Percentiles rank a stretch among this genome's conserved stretches.
These are phyloP conservation scores for Coniochaeta sp. DNA, from an alignment of 2,329 filamentous ascomycete genomes.

Conservation along the genomic window DNA sequence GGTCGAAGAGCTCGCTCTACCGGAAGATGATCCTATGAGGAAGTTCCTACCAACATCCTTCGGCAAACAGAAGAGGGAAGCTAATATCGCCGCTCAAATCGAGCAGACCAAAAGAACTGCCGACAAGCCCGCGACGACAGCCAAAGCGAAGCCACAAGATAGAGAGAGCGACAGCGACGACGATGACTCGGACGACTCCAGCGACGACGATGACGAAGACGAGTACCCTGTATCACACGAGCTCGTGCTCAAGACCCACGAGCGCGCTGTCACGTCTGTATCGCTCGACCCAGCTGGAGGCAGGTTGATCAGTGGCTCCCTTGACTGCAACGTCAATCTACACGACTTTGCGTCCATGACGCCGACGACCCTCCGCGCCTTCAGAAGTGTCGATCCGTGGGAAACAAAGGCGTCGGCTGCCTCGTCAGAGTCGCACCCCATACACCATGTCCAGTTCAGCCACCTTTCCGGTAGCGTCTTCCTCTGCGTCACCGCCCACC, in stretches of 20 bases:
- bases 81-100: constrained; percentile 74
- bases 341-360: constrained; percentile 97
- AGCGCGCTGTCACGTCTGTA: constrained; percentile 75
- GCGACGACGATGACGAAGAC: constrained; percentile 70
- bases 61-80: constrained; percentile 68
- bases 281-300: constrained; percentile 80
- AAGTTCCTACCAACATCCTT: constrained; percentile 77
- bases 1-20: constrained; percentile 46
- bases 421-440: constrained; percentile 74
- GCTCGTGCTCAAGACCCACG: constrained; percentile 85
- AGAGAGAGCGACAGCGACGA: constrained; percentile 36
- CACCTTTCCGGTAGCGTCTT: constrained; percentile 72
- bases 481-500: constrained; percentile 79
- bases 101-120: constrained; percentile 63
- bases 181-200: constrained; percentile 44
- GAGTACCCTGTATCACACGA: constrained; percentile 92
- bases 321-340: constrained; percentile 84
- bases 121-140: constrained; percentile 24
- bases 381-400: constrained; percentile 85
- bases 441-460: constrained; percentile 84
- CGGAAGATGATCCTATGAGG: constrained; percentile 62
- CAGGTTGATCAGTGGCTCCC: constrained; percentile 81
- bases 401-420: constrained; percentile 62
- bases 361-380: constrained; percentile 85
- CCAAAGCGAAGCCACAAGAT: constrained; percentile 19